Evolutionary conservation across 2,329 filamentous ascomycete species (phyloP).

Genomic region (Aspergillus fijiensis): DNA sequence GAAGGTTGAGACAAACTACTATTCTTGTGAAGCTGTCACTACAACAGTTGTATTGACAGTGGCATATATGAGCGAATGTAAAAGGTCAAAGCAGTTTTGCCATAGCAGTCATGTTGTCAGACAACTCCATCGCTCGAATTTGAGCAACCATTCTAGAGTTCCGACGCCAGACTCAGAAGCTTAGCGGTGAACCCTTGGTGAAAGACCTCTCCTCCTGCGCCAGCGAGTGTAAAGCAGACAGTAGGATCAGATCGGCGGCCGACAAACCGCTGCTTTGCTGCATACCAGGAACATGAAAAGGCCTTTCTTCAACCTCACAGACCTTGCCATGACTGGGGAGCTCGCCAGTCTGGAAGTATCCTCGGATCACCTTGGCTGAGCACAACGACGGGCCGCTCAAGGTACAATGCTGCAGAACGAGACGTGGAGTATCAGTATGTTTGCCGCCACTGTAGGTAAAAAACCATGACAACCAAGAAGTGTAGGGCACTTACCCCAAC

Average conservation of each 20-base stretch:
- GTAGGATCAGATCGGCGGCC: not conserved
- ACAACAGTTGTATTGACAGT: not conserved
- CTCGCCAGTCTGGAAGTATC: conserved; percentile 8
- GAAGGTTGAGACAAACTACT: not conserved
- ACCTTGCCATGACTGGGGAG: not conserved
- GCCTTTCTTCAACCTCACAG: conserved; percentile 7
- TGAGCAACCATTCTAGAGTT: not conserved
- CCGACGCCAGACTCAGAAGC: not conserved
- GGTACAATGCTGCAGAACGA: conserved; percentile 3
- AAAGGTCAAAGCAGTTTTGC: no score
- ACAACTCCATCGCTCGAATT: no score
- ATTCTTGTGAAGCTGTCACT: not conserved
- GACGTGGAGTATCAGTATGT: not conserved
- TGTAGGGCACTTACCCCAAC: conserved; percentile 1
- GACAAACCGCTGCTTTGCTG: not conserved
- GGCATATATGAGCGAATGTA: no score
- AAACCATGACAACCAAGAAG: not conserved
- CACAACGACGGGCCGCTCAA: conserved; percentile 4
- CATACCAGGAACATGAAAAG: not conserved
- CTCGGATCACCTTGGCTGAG: not conserved
- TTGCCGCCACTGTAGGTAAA: not conserved
- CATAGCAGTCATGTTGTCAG: no score
- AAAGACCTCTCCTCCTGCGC: not conserved
- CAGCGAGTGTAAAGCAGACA: not conserved
- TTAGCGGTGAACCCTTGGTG: not conserved